phyloP scores from a whole-genome alignment of 139 green algal genomes.

The Asterochloris sp. region DNA sequence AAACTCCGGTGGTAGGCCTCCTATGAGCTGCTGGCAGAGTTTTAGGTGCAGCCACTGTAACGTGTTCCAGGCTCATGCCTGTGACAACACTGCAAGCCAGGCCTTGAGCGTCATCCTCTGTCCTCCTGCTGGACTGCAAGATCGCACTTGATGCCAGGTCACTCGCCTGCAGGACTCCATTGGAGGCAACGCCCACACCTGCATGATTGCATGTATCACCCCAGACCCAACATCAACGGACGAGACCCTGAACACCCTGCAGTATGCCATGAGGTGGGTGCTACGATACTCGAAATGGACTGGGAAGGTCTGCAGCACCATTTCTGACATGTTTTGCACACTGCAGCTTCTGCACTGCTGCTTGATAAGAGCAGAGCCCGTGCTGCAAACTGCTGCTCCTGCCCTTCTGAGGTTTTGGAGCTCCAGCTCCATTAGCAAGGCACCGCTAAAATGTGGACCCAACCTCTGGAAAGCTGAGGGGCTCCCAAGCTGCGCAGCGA shows the following conservation, averaged over 20 bases:
- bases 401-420: too few relatives aligned
- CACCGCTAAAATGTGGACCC: too few relatives aligned
- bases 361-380: too few relatives aligned
- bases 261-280: constrained; percentile 54
- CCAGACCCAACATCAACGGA: constrained; percentile 27
- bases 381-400: too few relatives aligned
- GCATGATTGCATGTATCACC: constrained; percentile 53
- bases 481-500: too few relatives aligned
- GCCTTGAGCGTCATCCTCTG: too few relatives aligned
- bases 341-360: too few relatives aligned
- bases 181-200: constrained; percentile 34
- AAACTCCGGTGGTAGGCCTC: not conserved
- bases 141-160: not conserved
- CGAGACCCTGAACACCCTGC: constrained; percentile 61
- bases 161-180: constrained; percentile 22
- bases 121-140: not conserved
- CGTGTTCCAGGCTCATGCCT: not conserved
- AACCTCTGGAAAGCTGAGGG: too few relatives aligned
- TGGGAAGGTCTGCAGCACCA: too few relatives aligned
- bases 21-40: not conserved
- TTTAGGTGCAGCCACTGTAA: not conserved
- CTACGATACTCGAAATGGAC: too few relatives aligned
- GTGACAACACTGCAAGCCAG: not conserved
- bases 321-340: too few relatives aligned
- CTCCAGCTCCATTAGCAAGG: too few relatives aligned